phyloP scores from a whole-genome alignment of 139 green algal genomes.

The Closterium sp. region DNA sequence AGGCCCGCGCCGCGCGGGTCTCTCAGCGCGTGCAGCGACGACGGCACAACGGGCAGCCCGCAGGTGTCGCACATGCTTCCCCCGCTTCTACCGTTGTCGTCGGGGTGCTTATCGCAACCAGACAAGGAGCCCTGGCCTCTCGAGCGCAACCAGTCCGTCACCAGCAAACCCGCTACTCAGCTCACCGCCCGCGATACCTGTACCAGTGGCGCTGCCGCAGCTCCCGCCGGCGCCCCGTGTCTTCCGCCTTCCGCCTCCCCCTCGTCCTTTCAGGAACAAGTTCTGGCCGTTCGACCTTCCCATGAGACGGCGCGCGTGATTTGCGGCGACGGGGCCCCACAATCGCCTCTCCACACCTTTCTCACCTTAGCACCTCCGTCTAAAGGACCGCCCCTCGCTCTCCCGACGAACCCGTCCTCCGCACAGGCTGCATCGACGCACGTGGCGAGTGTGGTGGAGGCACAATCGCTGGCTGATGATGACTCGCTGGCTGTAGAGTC shows the following conservation, averaged over 20 bases:
- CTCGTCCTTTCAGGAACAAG: background rate
- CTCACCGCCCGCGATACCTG: background rate
- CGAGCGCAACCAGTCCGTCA: background rate
- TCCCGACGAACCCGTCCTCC: background rate
- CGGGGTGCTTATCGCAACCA: background rate
- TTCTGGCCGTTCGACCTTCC: background rate
- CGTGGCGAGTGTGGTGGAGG: background rate
- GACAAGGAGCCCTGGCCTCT: background rate
- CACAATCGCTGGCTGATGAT: background rate
- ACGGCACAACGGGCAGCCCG: background rate
- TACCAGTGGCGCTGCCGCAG: background rate
- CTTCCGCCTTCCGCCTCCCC: background rate
- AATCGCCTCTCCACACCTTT: background rate
- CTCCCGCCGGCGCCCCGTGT: background rate
- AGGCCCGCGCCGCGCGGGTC: background rate
- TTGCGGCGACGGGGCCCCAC: background rate
- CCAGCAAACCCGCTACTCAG: background rate
- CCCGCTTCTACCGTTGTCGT: background rate
- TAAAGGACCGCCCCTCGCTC: background rate
- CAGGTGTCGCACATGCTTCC: background rate
- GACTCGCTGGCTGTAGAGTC: background rate
- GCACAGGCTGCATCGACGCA: background rate
- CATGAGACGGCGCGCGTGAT: background rate
- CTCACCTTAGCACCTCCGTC: background rate
- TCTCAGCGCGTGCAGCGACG: background rate